Evolutionary conservation across 169 alveolate species (phyloP).

Genomic region (Cryptosporidium muris): DNA sequence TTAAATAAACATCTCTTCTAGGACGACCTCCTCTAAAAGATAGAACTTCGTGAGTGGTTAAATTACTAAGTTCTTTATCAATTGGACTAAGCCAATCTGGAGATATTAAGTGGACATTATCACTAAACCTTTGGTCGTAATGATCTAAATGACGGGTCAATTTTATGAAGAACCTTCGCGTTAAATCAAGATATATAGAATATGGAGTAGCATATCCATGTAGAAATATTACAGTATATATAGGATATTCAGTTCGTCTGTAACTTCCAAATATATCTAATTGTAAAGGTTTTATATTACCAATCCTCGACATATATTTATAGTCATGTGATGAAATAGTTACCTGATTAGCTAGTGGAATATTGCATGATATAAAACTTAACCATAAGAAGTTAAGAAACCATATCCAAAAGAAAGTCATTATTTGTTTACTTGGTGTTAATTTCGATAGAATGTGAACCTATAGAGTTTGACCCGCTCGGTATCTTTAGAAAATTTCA

Average conservation of each 20-base stretch:
- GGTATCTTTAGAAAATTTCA: no score
- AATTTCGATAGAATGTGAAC: no score
- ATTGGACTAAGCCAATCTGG: conserved; percentile 64
- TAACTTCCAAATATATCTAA: conserved; percentile 35
- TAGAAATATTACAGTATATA: conserved; percentile 56
- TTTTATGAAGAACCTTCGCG: conserved; percentile 37
- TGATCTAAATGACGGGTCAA: conserved; percentile 59
- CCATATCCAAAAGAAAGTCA: no score
- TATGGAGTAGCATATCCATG: conserved; percentile 36
- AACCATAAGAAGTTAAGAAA: no score
- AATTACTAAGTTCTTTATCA: conserved; percentile 15
- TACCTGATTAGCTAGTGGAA: no score
- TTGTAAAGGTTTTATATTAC: conserved; percentile 23
- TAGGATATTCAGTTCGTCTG: conserved; percentile 42
- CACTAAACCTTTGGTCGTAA: conserved; percentile 40
- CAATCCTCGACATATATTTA: conserved; percentile 11
- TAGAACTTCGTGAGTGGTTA: not conserved
- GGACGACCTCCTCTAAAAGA: conserved; percentile 64
- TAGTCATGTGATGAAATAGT: conserved; percentile 1
- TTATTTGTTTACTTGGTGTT: no score
- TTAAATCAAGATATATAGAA: conserved; percentile 7
- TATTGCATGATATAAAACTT: no score
- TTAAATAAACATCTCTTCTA: conserved; percentile 2
- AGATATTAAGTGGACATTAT: conserved; percentile 57
- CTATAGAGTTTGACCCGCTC: no score